Percentiles rank a stretch among this genome's conserved stretches.
These are phyloP conservation scores for Verticillium tricorpus DNA, from an alignment of 2,329 filamentous ascomycete species.

Conservation along the genomic window DNA sequence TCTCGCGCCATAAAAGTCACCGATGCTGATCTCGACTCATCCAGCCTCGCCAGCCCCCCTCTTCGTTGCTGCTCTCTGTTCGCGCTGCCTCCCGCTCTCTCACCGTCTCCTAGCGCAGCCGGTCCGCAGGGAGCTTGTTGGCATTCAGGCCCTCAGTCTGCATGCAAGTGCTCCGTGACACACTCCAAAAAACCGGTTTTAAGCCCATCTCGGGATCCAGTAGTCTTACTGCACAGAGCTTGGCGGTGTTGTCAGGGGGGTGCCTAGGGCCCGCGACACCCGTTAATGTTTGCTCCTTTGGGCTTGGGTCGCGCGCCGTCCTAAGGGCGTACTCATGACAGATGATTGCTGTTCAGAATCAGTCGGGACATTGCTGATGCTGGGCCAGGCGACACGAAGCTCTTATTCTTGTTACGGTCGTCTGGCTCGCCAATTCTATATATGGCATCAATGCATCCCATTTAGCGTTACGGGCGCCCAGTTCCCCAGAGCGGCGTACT, in stretches of 20 bases:
- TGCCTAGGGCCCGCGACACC: not conserved
- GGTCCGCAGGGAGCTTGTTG: conserved; percentile 7
- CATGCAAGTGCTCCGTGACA: conserved; percentile 14
- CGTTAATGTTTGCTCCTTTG: not conserved
- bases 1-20: not conserved
- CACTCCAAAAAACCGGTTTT: conserved; percentile 11
- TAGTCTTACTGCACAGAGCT: conserved; percentile 9
- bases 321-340: not conserved
- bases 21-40: not conserved
- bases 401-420: too few relatives aligned
- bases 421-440: too few relatives aligned
- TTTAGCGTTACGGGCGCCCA: too few relatives aligned
- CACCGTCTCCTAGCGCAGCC: conserved; percentile 9
- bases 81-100: not conserved
- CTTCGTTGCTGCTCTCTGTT: not conserved
- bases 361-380: not conserved
- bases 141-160: conserved; percentile 9
- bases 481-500: too few relatives aligned
- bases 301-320: not conserved
- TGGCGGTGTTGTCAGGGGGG: conserved; percentile 4
- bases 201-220: conserved; percentile 6
- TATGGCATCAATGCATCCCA: too few relatives aligned
- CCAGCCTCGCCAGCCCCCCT: not conserved
- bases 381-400: not conserved
- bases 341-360: not conserved